Evolutionary conservation across 2,329 filamentous ascomycete species (phyloP), one percentile per base, ranked within the genome.

Genomic region (Trichophyton simii): DNA sequence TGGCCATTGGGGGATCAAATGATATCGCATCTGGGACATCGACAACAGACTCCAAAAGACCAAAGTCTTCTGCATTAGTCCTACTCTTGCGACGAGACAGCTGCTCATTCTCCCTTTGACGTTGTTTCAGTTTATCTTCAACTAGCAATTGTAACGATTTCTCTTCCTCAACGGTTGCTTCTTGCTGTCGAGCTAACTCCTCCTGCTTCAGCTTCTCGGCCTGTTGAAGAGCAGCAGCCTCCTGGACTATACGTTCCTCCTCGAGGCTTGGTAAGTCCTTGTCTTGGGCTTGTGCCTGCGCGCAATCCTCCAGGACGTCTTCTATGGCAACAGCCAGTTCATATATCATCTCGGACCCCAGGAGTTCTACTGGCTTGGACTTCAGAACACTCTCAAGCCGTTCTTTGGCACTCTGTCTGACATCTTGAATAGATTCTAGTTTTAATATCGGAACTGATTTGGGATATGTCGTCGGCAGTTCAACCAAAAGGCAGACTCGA

Each of bases 401-500:
- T 70, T 84, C 87, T 62, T 83, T 80, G 1, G 87, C 89, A 60
- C 83, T 85, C 67, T 87, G 86, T 50, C 85, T 84, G 61, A 96
- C 77, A 52, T 82, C 79, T 28, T 80, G 78, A 48, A 84, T 76
- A 60, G 85, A 79, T 65, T 88, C 86, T 52, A 95, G 71, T 3
- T 81, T 84, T 13, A 96, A 75, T 9, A 89, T 77, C 1, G 91
- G 91, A 1, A 85, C 77, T 1, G 90, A 88, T 70, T 89, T 95
- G 3, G 92, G 94, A 72, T 97, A 97, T 0, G 91, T 95, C 5
- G 91, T 88, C 7, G 90, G 94, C 66, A 97, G 78, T 61, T 88
- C 86, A 59, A 95, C 89, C 57, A 83, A 81, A n/a, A 97, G 76
- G 1, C 83, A 84, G 44, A 91, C 79, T 28, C 80, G 81, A 63